Evolutionary conservation across 2,329 filamentous ascomycete species (phyloP).

Genomic region (Triangularia setosa): DNA sequence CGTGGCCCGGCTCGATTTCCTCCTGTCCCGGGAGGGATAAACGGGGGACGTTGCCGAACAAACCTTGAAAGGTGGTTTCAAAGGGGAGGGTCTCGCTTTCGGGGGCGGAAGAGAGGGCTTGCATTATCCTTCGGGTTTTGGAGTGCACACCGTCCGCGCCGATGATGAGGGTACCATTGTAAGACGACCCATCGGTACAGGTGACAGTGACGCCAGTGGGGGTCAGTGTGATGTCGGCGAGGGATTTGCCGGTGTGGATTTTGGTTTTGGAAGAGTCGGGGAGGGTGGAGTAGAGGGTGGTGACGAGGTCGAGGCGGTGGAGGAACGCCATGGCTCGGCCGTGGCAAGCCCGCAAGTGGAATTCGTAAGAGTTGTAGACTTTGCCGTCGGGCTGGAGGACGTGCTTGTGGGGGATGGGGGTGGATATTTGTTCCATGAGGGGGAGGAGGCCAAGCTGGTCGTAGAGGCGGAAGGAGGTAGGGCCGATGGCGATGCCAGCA

Average conservation of each 20-base stretch:
- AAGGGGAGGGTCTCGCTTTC: conserved; percentile 6
- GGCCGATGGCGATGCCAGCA: conserved; percentile 33
- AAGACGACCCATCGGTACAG: conserved; percentile 31
- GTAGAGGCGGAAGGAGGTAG: conserved; percentile 31
- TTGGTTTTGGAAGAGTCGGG: conserved; percentile 23
- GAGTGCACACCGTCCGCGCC: conserved; percentile 42
- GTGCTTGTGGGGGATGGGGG: conserved; percentile 22
- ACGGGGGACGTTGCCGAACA: conserved; percentile 1
- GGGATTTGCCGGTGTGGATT: conserved; percentile 27
- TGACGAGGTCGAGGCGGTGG: conserved; percentile 34
- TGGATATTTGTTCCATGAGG: conserved; percentile 25
- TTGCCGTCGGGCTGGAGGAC: conserved; percentile 29
- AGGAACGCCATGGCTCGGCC: conserved; percentile 29
- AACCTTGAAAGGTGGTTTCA: background rate
- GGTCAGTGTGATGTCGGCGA: conserved; percentile 22
- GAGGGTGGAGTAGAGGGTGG: conserved; percentile 32
- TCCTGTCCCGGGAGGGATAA: background rate
- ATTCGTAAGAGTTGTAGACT: conserved; percentile 23
- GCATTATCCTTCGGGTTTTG: conserved; percentile 32
- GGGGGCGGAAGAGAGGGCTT: conserved; percentile 25
- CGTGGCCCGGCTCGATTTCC: background rate
- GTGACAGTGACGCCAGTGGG: conserved; percentile 27
- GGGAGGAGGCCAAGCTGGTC: conserved; percentile 32
- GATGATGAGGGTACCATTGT: conserved; percentile 34
- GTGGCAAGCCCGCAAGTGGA: conserved; percentile 26